A percentile compares a stretch with the other conserved stretches of the same genome.
Evolutionary conservation across 257 asterid species (phyloP).

Genomic region (Schizonepeta tenuifolia): DNA sequence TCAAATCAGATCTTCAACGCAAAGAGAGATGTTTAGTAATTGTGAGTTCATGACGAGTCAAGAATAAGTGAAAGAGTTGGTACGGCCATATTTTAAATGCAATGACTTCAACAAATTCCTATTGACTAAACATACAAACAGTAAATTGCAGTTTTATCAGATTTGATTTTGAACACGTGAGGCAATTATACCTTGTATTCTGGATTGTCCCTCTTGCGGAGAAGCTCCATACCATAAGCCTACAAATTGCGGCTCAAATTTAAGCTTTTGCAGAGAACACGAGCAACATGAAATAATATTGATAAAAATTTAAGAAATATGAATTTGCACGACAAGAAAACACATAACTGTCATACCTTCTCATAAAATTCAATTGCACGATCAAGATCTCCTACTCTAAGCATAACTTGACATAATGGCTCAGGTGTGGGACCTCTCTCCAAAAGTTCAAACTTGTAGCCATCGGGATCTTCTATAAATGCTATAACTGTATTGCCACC

Average conservation of each 20-base stretch:
- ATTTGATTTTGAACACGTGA: slow-evolving; percentile 24
- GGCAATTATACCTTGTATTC: slow-evolving; percentile 77
- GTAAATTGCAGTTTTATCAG: slow-evolving; percentile 11
- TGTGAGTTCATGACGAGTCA: neutral
- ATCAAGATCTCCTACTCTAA: slow-evolving; percentile 97
- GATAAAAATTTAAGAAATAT: neutral
- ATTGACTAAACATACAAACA: too few relatives aligned
- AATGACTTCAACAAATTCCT: neutral
- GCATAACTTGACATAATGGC: slow-evolving; percentile 98
- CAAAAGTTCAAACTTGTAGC: slow-evolving; percentile 94
- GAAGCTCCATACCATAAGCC: slow-evolving; percentile 99
- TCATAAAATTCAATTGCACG: slow-evolving; percentile 87
- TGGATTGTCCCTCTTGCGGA: slow-evolving; percentile 93
- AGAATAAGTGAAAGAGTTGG: neutral
- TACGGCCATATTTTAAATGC: neutral
- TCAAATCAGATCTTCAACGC: neutral
- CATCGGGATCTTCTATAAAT: slow-evolving; percentile 96
- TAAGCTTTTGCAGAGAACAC: slow-evolving; percentile 2
- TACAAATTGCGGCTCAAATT: slow-evolving; percentile 30
- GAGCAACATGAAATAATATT: neutral
- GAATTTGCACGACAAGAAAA: slow-evolving; percentile 17
- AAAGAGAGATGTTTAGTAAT: slow-evolving; percentile 2
- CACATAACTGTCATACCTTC: slow-evolving; percentile 54
- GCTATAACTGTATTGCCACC: slow-evolving; percentile 97
- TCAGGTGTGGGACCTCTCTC: slow-evolving; percentile 98